phyloP scores from a whole-genome alignment of 805 yeast genomes.

The Cyberlindnera suaveolens region DNA sequence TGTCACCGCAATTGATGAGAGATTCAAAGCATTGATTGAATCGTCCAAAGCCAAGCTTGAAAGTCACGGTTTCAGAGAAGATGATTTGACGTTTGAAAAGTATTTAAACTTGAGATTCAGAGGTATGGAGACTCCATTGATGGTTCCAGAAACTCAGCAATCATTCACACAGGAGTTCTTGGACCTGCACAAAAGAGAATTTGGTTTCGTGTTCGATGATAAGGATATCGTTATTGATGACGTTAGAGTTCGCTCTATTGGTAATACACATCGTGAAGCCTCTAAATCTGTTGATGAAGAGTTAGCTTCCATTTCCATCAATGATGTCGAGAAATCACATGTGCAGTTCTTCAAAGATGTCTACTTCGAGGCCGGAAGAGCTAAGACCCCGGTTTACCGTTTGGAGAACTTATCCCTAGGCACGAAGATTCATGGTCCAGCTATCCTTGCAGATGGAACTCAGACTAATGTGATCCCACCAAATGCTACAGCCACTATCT shows the following conservation, averaged over 20 bases:
- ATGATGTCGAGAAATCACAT: conserved; percentile 20
- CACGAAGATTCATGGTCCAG: conserved; percentile 57
- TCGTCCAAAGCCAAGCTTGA: conserved; percentile 36
- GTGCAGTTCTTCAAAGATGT: conserved; percentile 37
- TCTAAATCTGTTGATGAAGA: conserved; percentile 48
- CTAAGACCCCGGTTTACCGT: conserved; percentile 47
- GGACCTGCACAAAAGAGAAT: conserved; percentile 57
- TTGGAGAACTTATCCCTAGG: conserved; percentile 53
- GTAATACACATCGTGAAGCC: conserved; percentile 42
- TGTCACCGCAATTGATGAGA: conserved; percentile 30
- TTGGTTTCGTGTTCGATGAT: conserved; percentile 59
- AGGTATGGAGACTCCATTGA: conserved; percentile 85
- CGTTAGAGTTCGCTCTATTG: conserved; percentile 67
- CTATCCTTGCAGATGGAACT: conserved; percentile 71
- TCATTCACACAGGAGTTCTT: conserved; percentile 41
- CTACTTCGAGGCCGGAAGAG: conserved; percentile 49
- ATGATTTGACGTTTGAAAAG: conserved; percentile 48
- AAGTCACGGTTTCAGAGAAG: conserved; percentile 47
- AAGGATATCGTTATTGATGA: conserved; percentile 64
- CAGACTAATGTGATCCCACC: conserved; percentile 77
- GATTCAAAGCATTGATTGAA: conserved; percentile 38
- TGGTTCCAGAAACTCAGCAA: conserved; percentile 41
- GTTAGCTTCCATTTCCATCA: conserved; percentile 29
- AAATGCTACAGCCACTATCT: conserved; percentile 44
- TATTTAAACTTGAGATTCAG: conserved; percentile 74